A percentile compares a stretch with the other conserved stretches of the same genome.
Evolutionary conservation across 2,329 filamentous ascomycete genomes (phyloP).

Genomic region (Graphilbum fragrans): DNA sequence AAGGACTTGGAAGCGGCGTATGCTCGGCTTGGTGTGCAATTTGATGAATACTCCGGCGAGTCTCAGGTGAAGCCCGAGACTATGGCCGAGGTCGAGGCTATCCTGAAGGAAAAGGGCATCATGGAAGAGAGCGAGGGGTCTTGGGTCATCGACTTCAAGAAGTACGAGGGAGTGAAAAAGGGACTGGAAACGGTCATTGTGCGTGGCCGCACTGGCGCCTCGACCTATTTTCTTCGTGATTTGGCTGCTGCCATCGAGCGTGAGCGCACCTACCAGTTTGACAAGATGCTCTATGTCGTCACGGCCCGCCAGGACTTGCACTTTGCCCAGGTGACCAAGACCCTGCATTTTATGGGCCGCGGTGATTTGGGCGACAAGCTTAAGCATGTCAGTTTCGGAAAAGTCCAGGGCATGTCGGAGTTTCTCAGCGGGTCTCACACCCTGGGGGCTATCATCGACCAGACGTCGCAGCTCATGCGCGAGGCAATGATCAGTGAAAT

Average conservation of each 20-base stretch:
- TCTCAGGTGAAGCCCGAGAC: constrained; percentile 39
- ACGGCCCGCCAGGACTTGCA: constrained; percentile 21
- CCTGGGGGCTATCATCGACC: constrained; percentile 13
- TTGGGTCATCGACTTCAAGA: constrained; percentile 56
- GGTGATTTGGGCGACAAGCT: constrained; percentile 19
- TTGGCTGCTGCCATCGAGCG: constrained; percentile 55
- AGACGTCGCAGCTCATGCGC: constrained; percentile 23
- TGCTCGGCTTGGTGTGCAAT: constrained; percentile 45
- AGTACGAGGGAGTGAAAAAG: constrained; percentile 44
- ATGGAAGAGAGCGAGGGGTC: constrained; percentile 55
- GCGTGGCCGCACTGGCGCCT: constrained; percentile 50
- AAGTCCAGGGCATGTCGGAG: constrained; percentile 14
- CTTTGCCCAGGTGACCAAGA: constrained; percentile 20
- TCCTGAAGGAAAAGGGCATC: constrained; percentile 46
- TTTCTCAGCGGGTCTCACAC: constrained; percentile 1
- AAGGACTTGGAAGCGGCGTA: constrained; percentile 46
- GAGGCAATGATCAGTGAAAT: too few species aligned
- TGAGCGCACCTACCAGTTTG: constrained; percentile 32
- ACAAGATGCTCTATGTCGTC: constrained; percentile 29
- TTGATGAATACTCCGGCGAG: constrained; percentile 56
- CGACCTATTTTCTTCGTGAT: constrained; percentile 57
- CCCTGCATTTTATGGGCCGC: constrained; percentile 23
- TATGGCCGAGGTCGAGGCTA: constrained; percentile 45
- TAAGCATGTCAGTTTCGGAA: constrained; percentile 30
- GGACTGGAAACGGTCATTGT: constrained; percentile 57